Conservation (phyloP, 345 rosid genomes). For the Pistacia atlantica region DNA sequence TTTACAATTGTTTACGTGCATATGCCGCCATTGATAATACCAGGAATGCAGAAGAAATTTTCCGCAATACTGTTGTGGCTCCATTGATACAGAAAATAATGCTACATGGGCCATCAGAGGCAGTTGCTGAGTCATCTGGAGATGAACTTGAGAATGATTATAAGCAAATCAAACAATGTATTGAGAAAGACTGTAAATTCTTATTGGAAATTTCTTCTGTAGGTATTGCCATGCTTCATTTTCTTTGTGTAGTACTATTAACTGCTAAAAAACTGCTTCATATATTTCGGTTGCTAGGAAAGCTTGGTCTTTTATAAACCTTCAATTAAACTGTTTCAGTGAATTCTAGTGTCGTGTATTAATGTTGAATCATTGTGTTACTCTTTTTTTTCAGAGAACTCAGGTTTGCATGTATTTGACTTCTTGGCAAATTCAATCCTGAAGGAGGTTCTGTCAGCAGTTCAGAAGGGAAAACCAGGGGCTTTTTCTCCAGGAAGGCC, state of each 20-base stretch:
- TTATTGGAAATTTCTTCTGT: slow-evolving; percentile 81
- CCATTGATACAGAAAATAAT: slow-evolving; percentile 71
- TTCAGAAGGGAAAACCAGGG: slow-evolving; percentile 92
- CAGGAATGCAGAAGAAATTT: slow-evolving; percentile 78
- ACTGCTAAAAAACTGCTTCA: background rate
- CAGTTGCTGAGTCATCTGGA: slow-evolving; percentile 49
- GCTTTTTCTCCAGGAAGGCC: slow-evolving; percentile 99
- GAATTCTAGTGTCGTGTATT: background rate
- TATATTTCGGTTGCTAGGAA: background rate
- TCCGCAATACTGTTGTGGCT: slow-evolving; percentile 74
- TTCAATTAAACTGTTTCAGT: background rate
- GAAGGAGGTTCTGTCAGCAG: slow-evolving; percentile 83
- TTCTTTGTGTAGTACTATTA: background rate
- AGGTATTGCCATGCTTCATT: slow-evolving; percentile 43
- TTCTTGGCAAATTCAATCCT: slow-evolving; percentile 94
- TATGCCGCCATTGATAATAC: slow-evolving; percentile 93
- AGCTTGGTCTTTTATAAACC: background rate
- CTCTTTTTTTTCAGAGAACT: slow-evolving; percentile 61
- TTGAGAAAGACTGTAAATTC: slow-evolving; percentile 77
- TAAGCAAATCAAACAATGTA: slow-evolving; percentile 60
- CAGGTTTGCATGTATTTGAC: slow-evolving; percentile 93
- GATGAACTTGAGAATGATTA: slow-evolving; percentile 88
- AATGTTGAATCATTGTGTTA: background rate
- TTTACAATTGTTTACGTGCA: slow-evolving; percentile 95
- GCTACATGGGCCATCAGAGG: slow-evolving; percentile 51